Evolutionary conservation across 352 stramenopile genomes (phyloP).

Genomic region (Albugo laibachii): DNA sequence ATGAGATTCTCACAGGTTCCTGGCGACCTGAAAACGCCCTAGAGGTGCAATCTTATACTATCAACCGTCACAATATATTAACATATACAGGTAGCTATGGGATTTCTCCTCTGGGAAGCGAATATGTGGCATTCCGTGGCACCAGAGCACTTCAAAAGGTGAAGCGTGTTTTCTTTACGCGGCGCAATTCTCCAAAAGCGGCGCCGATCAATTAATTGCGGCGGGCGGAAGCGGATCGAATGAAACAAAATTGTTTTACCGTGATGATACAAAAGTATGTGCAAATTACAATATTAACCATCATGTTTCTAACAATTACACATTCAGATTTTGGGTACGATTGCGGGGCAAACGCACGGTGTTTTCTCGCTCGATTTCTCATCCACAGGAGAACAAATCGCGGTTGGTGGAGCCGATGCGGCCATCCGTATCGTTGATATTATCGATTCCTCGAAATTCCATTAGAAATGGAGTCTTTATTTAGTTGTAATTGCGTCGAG

Average conservation of each 20-base stretch:
- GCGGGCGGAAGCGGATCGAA: conserved; percentile 78
- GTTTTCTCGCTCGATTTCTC: conserved; percentile 79
- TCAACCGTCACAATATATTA: not conserved
- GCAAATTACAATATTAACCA: too few species aligned
- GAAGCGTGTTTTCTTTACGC: conserved; percentile 80
- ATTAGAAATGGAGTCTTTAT: too few species aligned
- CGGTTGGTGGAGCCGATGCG: conserved; percentile 63
- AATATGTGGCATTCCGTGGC: conserved; percentile 64
- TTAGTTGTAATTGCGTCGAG: too few species aligned
- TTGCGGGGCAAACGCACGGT: conserved; percentile 55
- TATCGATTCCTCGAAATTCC: conserved; percentile 28
- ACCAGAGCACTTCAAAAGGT: conserved; percentile 49
- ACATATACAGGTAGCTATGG: conserved; percentile 27
- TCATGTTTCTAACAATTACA: not conserved
- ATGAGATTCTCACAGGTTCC: conserved; percentile 77
- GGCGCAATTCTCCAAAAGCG: conserved; percentile 69
- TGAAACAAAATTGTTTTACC: conserved; percentile 84
- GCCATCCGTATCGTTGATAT: conserved; percentile 82
- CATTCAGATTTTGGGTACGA: conserved; percentile 46
- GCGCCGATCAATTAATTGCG: conserved; percentile 42
- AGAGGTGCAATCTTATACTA: conserved; percentile 13
- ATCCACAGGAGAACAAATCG: conserved; percentile 52
- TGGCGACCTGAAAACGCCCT: conserved; percentile 80
- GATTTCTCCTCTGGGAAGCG: conserved; percentile 73
- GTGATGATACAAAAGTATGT: conserved; percentile 25